phyloP scores from a whole-genome alignment of 257 asterid genomes.

The Knoxia roxburghii region DNA sequence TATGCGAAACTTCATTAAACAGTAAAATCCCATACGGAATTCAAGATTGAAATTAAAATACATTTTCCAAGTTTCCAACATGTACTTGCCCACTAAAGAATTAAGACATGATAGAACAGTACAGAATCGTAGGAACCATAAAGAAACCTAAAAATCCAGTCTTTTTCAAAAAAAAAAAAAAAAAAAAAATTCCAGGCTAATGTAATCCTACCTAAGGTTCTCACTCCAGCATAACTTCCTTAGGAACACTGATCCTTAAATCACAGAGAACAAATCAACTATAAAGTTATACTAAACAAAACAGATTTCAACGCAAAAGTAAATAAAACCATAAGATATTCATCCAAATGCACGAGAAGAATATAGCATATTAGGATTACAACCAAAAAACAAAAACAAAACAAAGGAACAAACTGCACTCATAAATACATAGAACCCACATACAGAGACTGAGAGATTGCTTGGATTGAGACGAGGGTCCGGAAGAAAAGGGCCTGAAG shows the following conservation, averaged over 20 bases:
- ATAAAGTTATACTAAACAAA: constrained; percentile 1
- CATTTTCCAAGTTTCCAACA: no score
- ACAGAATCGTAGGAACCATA: background rate
- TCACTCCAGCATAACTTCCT: background rate
- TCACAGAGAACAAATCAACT: background rate
- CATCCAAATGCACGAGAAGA: no score
- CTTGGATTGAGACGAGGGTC: constrained; percentile 16
- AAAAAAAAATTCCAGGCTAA: no score
- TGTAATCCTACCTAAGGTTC: no score
- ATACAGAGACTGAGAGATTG: background rate
- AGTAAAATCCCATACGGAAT: background rate
- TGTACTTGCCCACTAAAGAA: background rate
- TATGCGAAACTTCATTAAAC: background rate
- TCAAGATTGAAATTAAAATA: background rate
- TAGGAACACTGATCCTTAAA: background rate
- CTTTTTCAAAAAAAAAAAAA: no score
- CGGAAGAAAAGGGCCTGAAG: constrained; percentile 9
- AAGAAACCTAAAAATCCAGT: background rate
- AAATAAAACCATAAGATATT: background rate
- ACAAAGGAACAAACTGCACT: background rate
- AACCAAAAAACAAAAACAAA: background rate
- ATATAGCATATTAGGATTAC: background rate
- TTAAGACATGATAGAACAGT: no score
- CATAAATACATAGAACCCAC: background rate
- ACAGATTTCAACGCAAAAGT: background rate